Evolutionary conservation across 2,329 filamentous ascomycete species (phyloP).

Genomic region (Cordyceps militaris): DNA sequence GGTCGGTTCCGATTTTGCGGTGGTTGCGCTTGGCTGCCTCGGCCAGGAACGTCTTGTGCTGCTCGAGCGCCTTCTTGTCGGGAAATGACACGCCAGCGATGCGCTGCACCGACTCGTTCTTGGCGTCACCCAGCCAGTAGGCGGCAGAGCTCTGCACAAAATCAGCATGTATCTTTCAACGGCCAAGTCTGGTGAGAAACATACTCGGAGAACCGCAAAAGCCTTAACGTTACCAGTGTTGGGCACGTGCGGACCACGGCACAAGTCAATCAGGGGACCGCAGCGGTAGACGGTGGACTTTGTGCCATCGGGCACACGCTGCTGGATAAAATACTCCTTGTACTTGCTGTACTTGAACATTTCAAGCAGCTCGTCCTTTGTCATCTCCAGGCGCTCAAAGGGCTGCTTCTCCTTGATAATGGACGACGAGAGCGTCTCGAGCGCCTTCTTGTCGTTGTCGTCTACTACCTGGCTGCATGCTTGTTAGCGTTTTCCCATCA

Average conservation of each 20-base stretch:
- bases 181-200: not conserved
- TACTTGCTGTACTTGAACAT: conserved; percentile 98
- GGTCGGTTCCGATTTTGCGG: conserved; percentile 85
- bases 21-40: conserved; percentile 98
- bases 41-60: conserved; percentile 90
- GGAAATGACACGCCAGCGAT: conserved; percentile 95
- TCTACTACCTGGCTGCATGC: conserved; percentile 58
- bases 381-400: conserved; percentile 82
- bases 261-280: conserved; percentile 90
- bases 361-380: conserved; percentile 84
- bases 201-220: conserved; percentile 79
- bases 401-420: conserved; percentile 96
- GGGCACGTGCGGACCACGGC: conserved; percentile 88
- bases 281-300: conserved; percentile 92
- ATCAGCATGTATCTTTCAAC: not conserved
- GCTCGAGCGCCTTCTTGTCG: conserved; percentile 89
- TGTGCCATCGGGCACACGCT: conserved; percentile 66
- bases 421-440: conserved; percentile 72
- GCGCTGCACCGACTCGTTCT: conserved; percentile 91
- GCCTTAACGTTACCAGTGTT: conserved; percentile 88
- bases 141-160: conserved; percentile 51
- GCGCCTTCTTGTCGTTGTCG: conserved; percentile 74
- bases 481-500: conserved; percentile 16
- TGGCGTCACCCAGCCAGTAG: conserved; percentile 90
- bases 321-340: conserved; percentile 90